A percentile compares a stretch with the other conserved stretches of the same genome.
phyloP scores from a whole-genome alignment of 208 protist genomes.

The Acanthamoeba culbertsoni region DNA sequence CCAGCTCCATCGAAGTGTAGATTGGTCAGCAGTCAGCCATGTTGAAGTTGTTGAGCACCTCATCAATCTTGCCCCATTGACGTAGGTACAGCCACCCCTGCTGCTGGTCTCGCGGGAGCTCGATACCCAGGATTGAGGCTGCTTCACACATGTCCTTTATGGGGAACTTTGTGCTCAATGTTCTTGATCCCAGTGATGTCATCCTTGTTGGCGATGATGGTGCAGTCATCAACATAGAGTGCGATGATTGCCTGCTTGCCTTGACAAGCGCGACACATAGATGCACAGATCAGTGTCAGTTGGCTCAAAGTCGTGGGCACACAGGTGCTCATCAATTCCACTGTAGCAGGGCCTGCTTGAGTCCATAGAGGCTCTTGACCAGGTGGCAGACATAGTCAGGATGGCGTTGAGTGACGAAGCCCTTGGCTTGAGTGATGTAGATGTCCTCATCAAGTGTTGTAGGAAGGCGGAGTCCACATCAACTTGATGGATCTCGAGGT shows the following conservation, averaged over 20 bases:
- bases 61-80: not conserved
- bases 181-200: not conserved
- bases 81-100: no score
- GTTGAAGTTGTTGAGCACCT: not conserved
- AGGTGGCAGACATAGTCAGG: not conserved
- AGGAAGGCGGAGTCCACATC: not conserved
- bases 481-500: not conserved
- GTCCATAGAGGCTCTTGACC: not conserved
- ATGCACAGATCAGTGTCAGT: not conserved
- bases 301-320: not conserved
- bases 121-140: no score
- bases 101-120: no score
- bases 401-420: not conserved
- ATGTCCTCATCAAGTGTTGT: not conserved
- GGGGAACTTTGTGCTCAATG: not conserved
- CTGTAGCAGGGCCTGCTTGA: not conserved
- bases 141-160: no score
- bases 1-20: not conserved
- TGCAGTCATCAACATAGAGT: slow-evolving; percentile 9
- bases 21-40: not conserved
- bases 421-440: not conserved
- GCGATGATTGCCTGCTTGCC: not conserved
- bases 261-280: not conserved
- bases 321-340: not conserved
- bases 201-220: not conserved